These are phyloP conservation scores for Coprinopsis cinerea DNA, from an alignment of 768 basidiomycete species.

Conservation along the genomic window DNA sequence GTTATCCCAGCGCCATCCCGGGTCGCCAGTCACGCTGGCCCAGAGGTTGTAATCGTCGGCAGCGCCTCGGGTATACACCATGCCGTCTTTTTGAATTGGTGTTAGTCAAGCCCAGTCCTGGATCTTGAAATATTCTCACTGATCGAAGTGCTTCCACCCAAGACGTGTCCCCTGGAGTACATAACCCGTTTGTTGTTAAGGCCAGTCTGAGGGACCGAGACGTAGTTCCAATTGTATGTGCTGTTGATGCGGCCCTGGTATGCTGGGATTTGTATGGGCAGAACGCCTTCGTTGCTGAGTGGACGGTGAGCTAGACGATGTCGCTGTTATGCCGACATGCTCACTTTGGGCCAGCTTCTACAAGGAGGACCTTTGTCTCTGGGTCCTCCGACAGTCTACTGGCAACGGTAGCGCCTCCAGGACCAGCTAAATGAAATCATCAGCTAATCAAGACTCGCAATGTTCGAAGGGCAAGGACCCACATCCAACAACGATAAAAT, in stretches of 20 bases:
- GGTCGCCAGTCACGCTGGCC: conserved; percentile 6
- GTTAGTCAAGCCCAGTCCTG: neutral
- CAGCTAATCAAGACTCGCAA: neutral
- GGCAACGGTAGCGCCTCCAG: conserved; percentile 28
- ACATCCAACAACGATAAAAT: conserved; percentile 27
- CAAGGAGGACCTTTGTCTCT: conserved; percentile 22
- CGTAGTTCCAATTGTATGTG: conserved; percentile 17
- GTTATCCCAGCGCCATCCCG: conserved; percentile 5
- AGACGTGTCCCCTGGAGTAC: conserved; percentile 13
- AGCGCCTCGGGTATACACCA: conserved; percentile 9
- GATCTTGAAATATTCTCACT: conserved; percentile 11
- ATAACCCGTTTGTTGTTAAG: conserved; percentile 8
- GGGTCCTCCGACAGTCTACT: conserved; percentile 29
- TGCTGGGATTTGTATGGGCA: conserved; percentile 14
- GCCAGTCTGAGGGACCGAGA: conserved; percentile 14
- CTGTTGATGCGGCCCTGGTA: conserved; percentile 10
- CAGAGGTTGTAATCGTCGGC: conserved; percentile 4
- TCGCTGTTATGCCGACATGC: neutral
- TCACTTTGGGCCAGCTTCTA: conserved; percentile 26
- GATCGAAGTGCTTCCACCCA: conserved; percentile 17
- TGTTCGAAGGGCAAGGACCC: neutral
- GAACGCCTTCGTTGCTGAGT: conserved; percentile 11
- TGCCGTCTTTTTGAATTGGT: conserved; percentile 1
- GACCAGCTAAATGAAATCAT: conserved; percentile 17
- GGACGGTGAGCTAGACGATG: neutral